Conservation (phyloP, 192 early-diverging fungal genomes). For the Mortierella antarctica region DNA sequence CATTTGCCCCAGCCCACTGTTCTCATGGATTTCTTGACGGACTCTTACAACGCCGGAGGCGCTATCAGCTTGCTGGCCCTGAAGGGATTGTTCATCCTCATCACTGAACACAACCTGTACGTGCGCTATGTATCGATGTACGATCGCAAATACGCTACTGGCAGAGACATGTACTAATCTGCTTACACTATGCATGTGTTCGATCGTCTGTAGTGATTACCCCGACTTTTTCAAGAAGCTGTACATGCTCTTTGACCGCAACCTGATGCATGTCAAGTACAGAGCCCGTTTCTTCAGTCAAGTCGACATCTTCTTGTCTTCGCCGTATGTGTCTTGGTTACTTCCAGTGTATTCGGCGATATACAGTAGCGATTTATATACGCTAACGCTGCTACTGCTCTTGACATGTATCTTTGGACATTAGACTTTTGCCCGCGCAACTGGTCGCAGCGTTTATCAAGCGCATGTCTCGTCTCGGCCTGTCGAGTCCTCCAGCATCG, state of each 20-base stretch:
- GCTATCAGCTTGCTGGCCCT: slow-evolving; percentile 91
- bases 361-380: not conserved
- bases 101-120: slow-evolving; percentile 94
- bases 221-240: slow-evolving; percentile 98
- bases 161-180: not conserved
- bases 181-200: not conserved
- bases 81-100: slow-evolving; percentile 95
- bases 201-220: slow-evolving; percentile 76
- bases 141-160: not conserved
- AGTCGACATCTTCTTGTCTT: slow-evolving; percentile 88
- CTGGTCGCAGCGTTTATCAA: slow-evolving; percentile 96
- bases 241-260: slow-evolving; percentile 89
- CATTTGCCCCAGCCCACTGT: slow-evolving; percentile 79
- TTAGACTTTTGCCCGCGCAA: slow-evolving; percentile 86
- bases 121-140: slow-evolving; percentile 13
- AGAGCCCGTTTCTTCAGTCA: slow-evolving; percentile 94
- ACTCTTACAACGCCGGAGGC: slow-evolving; percentile 89
- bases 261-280: slow-evolving; percentile 95
- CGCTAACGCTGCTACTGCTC: not conserved
- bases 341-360: not conserved
- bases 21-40: slow-evolving; percentile 95
- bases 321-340: slow-evolving; percentile 70
- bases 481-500: slow-evolving; percentile 88
- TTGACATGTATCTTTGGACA: slow-evolving; percentile 4
- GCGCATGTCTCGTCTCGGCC: slow-evolving; percentile 83